Percentiles rank a stretch among this genome's conserved stretches.
Conservation (phyloP, 179 eudicot genomes). For the Drosera spatulata region DNA sequence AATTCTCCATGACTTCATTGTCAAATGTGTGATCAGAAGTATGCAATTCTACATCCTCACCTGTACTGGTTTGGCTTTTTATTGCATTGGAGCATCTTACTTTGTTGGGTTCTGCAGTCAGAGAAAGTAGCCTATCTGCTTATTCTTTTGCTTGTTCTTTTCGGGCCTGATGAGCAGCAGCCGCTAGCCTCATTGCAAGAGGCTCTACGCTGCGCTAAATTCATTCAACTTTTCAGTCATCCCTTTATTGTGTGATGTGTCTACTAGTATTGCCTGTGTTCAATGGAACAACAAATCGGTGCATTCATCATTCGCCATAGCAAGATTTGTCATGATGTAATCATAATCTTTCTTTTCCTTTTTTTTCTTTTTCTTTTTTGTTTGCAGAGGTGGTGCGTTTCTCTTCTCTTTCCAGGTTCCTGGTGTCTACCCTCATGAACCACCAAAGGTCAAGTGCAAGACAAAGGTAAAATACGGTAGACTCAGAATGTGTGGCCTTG, state of each 20-base stretch:
- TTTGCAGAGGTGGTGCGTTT: conserved; percentile 61
- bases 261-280: neutral
- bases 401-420: conserved; percentile 12
- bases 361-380: too few relatives aligned
- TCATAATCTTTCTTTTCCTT: neutral
- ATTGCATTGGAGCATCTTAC: neutral
- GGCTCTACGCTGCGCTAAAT: neutral
- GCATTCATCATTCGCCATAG: neutral
- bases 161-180: neutral
- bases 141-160: neutral
- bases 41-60: too few relatives aligned
- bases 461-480: conserved; percentile 41
- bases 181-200: neutral
- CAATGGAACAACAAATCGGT: neutral
- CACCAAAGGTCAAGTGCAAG: conserved; percentile 90
- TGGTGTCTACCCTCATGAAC: conserved; percentile 67
- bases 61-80: neutral
- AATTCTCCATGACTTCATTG: too few relatives aligned
- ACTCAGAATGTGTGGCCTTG: neutral
- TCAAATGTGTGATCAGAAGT: too few relatives aligned
- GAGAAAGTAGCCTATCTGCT: neutral
- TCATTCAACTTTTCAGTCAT: neutral
- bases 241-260: neutral
- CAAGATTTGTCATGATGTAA: neutral
- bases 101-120: neutral